Evolutionary conservation across 371 early-diverging fungal species (phyloP), one percentile per base, ranked within the genome.

Genomic region (Saksenaea oblongispora): DNA sequence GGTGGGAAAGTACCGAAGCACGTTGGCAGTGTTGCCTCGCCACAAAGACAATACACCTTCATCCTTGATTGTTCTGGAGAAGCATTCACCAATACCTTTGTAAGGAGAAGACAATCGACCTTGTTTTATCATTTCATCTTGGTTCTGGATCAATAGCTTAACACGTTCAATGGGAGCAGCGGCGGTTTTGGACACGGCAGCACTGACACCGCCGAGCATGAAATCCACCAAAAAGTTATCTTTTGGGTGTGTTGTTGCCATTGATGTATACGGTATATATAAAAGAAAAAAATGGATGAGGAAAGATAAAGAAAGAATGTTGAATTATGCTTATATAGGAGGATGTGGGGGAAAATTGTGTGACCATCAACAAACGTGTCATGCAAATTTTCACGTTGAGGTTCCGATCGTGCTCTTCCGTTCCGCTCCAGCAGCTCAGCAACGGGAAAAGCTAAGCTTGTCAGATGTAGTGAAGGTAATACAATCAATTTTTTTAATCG

Each of bases 151-250:
- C 64, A 93, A 78, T 37, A 93, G 83, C 84, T 94, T 94, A 74
- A 93, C 89, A 70, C 94, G 90, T 77, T 94, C 93, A 67, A 92
- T 87, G 63, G 93, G 93, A 47, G 93, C 93, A 68, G 92, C 93
- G 70, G 92, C 92, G 67, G 95, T 93, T 86, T 94, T 94, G 84
- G 95, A 94, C 78, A 93, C 92, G 70, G 91, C 94, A 70, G 92
- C 95, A 55, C 93, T 91, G 67, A 92, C 85, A 83, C 93, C 93
- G 76, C 93, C 93, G 82, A 83, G 79, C 51, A 83, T 58, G 64
- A 86, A 86, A 64, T 85, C 86, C 78, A 41, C 42, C 42, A 41
- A 41, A 17, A 41, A 41, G 42, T 41, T 41, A n/a, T 41, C 14
- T 17, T 41, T 41, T 41, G 42, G 42, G 18, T 41, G 42, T 17